Evolutionary conservation across 768 basidiomycete species (phyloP), one percentile per base, ranked within the genome.

Genomic region (Mycena kentingensis): DNA sequence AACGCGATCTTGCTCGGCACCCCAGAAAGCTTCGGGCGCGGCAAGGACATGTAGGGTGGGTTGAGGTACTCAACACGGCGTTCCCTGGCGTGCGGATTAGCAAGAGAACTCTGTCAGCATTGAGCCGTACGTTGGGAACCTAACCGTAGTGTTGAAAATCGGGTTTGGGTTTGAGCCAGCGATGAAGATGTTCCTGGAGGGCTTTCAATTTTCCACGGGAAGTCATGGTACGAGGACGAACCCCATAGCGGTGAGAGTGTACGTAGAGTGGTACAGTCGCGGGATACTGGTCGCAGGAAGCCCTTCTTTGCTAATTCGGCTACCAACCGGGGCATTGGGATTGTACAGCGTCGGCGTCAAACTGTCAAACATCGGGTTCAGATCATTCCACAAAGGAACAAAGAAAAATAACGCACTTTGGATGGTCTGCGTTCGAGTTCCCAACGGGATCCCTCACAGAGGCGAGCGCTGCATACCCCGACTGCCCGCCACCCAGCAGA

Each of bases 381-480:
- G n/a, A n/a, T n/a, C n/a, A n/a, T n/a, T n/a, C n/a, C 8, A n/a
- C 8, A 15, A 39, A 22, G 10, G 37, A n/a, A 39, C 11, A 15
- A 19, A 39, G 19, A 39, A 15, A 39, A 39, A 19, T 8, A 18
- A 57, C 41, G 67, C 68, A 73, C 29, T 70, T 62, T 7, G 77
- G 78, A 64, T 72, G 64, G 52, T 75, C 70, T 5, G 37, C 48
- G n/a, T 49, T 84, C n/a, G 80, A 82, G 22, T 63, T 67, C 29
- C 83, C 83, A 15, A 78, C 71, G 54, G 73, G 77, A 54, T 69
- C 62, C 35, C 69, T 61, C 58, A 80, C 78, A 52, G 81, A 81
- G n/a, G 75, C 74, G 54, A 81, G 81, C 38, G 78, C 80, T 34
- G 79, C 74, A 72, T 82, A 49, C 31, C 46, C 46, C 2, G 48